Base-by-base conservation (phyloP, 208 protist genomes). In the Novymonas esmeraldas region DNA sequence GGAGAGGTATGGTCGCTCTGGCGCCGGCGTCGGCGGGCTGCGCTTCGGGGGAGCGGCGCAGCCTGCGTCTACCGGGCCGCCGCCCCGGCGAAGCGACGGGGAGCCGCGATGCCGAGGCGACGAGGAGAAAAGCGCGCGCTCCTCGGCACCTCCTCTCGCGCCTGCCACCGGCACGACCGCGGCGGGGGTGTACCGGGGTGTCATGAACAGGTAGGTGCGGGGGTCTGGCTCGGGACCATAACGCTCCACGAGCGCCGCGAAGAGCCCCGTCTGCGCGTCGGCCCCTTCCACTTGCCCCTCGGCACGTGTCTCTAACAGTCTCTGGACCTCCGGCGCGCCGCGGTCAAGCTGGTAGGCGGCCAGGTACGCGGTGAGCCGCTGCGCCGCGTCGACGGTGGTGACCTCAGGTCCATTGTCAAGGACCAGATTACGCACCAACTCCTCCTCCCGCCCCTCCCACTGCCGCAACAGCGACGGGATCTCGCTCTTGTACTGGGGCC, bases 171-270 rank as follows among this genome's bases (percentile, higher is more conserved):
- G n/a, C 11, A 11, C 36, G 36, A 41, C 36, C 7, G 55, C 36
- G 14, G 31, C 42, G 3, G 77, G 68, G 20, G 54, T 70, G 73
- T 92, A 92, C 26, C 76, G 60, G 26, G 84, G 79, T 6, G 79
- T 55, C n/a, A 75, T 46, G 60, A 87, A 93, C 14, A 90, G 61
- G 50, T 95, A 93, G 18, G 76, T 84, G 16, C 82, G 81, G 5
- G 84, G 87, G 60, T 95, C 86, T 6, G 86, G 87, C 56, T 95
- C 86, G 10, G 78, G 73, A 13, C 86, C 86, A 58, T 89, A 90
- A 18, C 59, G 73, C 26, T 59, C 3, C 0, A 70, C 75, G 14
- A 92, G 63, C 3, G 49, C 63, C n/a, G 50, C 73, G 59, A 92
- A 87, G 24, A 89, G 38, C n/a, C 58, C 64, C 13, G 48, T 49